These are phyloP conservation scores for Diaporthe longicolla DNA, from an alignment of 2,329 filamentous ascomycete genomes.

Conservation along the genomic window DNA sequence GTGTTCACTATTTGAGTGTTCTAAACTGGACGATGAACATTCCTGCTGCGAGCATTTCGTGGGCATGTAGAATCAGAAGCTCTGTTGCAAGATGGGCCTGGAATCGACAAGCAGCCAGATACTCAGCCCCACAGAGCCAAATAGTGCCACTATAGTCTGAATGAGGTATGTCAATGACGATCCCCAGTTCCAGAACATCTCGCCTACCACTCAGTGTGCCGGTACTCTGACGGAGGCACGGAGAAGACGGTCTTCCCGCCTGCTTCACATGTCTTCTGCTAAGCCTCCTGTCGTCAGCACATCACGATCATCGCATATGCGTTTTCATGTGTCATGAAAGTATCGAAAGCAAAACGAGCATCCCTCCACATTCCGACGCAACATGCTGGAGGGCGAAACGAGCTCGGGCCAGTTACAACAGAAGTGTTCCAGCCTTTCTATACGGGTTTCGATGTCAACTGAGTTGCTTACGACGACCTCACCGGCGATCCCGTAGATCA, in stretches of 20 bases:
- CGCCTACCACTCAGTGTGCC: background rate
- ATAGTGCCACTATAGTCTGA: background rate
- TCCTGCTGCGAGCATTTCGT: background rate
- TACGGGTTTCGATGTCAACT: constrained; percentile 13
- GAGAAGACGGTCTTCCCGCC: constrained; percentile 13
- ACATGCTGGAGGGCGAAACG: background rate
- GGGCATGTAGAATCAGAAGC: background rate
- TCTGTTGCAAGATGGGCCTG: constrained; percentile 6
- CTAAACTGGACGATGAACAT: background rate
- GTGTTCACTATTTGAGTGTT: background rate
- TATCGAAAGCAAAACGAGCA: background rate
- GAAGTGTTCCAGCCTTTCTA: background rate
- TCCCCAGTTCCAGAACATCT: background rate
- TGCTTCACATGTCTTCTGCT: background rate
- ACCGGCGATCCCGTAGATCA: constrained; percentile 24
- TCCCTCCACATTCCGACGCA: constrained; percentile 21
- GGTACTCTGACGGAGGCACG: background rate
- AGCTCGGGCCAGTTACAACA: background rate
- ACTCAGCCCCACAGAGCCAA: constrained; percentile 11
- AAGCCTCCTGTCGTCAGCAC: constrained; percentile 9
- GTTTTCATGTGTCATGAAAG: constrained; percentile 9
- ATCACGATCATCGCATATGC: background rate
- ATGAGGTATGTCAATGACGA: constrained; percentile 8
- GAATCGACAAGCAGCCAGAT: background rate
- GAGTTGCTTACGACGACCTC: constrained; percentile 22